These are phyloP conservation scores for Allomyces javanicus DNA, from an alignment of 192 early-diverging fungal genomes.

Conservation along the genomic window DNA sequence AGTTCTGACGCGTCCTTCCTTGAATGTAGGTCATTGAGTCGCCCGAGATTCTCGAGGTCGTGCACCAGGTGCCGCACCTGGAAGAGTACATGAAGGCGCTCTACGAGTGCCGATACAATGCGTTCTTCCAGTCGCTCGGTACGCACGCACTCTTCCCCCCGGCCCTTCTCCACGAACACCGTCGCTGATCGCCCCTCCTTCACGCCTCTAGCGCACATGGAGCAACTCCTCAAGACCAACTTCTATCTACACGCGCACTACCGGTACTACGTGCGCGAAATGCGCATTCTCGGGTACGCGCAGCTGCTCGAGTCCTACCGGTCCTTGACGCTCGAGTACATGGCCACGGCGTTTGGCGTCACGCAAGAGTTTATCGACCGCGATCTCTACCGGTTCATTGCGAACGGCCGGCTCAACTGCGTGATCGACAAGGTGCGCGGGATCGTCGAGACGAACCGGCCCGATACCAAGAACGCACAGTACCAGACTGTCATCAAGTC, in stretches of 20 bases:
- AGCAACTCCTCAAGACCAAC: background rate
- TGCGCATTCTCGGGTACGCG: slow-evolving; percentile 92
- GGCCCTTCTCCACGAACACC: background rate
- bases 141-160: background rate
- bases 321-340: slow-evolving; percentile 78
- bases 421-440: slow-evolving; percentile 99
- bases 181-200: background rate
- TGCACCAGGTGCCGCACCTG: slow-evolving; percentile 70
- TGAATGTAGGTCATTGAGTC: slow-evolving; percentile 61
- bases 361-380: slow-evolving; percentile 88
- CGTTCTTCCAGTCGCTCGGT: slow-evolving; percentile 80
- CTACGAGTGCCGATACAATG: slow-evolving; percentile 78
- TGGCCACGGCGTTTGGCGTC: slow-evolving; percentile 94
- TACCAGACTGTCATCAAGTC: slow-evolving; percentile 93
- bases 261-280: slow-evolving; percentile 88
- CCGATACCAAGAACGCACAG: slow-evolving; percentile 96
- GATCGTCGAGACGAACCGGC: slow-evolving; percentile 91
- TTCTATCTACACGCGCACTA: slow-evolving; percentile 63
- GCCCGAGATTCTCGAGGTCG: slow-evolving; percentile 90
- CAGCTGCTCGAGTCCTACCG: slow-evolving; percentile 91
- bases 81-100: slow-evolving; percentile 65
- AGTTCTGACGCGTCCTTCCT: background rate
- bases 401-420: slow-evolving; percentile 87
- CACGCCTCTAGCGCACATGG: background rate
- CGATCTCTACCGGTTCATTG: slow-evolving; percentile 86